A percentile compares a stretch with the other conserved stretches of the same genome.
Evolutionary conservation across 495 filamentous ascomycete species (phyloP).

Genomic region (Annulohypoxylon nitens): DNA sequence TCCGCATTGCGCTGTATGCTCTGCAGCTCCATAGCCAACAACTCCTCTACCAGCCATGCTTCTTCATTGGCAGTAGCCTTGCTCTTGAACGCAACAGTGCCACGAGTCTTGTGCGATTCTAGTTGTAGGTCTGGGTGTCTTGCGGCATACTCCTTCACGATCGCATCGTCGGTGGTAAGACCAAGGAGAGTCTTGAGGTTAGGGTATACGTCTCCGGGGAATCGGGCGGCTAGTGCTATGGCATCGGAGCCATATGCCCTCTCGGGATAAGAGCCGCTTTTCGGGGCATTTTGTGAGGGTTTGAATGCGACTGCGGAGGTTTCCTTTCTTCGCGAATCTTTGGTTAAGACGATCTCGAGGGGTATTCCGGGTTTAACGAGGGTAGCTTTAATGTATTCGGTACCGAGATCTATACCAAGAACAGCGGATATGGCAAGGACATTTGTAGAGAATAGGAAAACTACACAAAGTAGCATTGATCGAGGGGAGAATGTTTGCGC

Average conservation of each 20-base stretch:
- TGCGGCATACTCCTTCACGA: slow-evolving; percentile 73
- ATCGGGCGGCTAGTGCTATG: slow-evolving; percentile 84
- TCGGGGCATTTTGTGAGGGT: slow-evolving; percentile 71
- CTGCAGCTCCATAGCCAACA: slow-evolving; percentile 96
- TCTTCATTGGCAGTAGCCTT: slow-evolving; percentile 70
- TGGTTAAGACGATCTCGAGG: slow-evolving; percentile 98
- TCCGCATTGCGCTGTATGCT: slow-evolving; percentile 90
- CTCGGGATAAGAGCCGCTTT: slow-evolving; percentile 79
- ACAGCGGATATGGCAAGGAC: slow-evolving; percentile 75
- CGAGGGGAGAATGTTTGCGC: slow-evolving; percentile 59
- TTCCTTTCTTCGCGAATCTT: slow-evolving; percentile 98
- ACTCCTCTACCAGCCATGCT: slow-evolving; percentile 88
- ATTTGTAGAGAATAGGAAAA: slow-evolving; percentile 64
- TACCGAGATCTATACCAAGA: slow-evolving; percentile 93
- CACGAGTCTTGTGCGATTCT: slow-evolving; percentile 68
- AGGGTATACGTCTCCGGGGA: slow-evolving; percentile 91
- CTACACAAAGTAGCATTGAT: slow-evolving; percentile 58
- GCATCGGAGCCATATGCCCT: slow-evolving; percentile 93
- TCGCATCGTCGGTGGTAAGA: slow-evolving; percentile 70
- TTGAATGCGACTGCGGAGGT: slow-evolving; percentile 94
- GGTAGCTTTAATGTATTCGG: slow-evolving; percentile 96
- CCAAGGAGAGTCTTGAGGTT: slow-evolving; percentile 92
- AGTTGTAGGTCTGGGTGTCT: slow-evolving; percentile 79
- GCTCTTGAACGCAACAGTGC: slow-evolving; percentile 82
- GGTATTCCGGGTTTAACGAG: slow-evolving; percentile 98